Evolutionary conservation across 2,329 filamentous ascomycete genomes (phyloP).

Genomic region (Simplicillium sp.): DNA sequence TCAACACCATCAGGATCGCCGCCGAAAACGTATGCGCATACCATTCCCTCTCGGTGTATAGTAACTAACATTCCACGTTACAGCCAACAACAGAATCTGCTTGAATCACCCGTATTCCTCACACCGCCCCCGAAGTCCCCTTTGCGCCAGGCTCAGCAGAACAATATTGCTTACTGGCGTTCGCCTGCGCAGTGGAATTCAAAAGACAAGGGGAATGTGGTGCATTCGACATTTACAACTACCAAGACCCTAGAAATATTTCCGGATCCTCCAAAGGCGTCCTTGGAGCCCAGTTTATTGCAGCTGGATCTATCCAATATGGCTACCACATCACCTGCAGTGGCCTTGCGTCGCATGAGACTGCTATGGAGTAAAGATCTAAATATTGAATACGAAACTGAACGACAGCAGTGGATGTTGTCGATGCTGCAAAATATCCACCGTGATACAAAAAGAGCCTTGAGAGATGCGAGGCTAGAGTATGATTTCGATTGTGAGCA

Average conservation of each 20-base stretch:
- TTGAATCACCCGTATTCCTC: not conserved
- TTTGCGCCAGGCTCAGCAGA: conserved; percentile 3
- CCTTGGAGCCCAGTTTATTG: too few species aligned
- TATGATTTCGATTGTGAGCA: not conserved
- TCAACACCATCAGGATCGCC: conserved; percentile 18
- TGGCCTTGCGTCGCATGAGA: too few species aligned
- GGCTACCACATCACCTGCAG: too few species aligned
- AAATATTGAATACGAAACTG: too few species aligned
- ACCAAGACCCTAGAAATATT: too few species aligned
- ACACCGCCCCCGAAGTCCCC: conserved; percentile 9
- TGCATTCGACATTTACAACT: too few species aligned
- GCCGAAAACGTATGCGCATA: conserved; percentile 16
- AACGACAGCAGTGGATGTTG: too few species aligned
- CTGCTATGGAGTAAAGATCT: too few species aligned
- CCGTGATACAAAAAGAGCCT: not conserved
- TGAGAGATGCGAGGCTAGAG: too few species aligned
- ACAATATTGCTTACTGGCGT: conserved; percentile 7
- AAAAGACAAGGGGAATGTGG: too few species aligned
- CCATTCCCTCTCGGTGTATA: not conserved
- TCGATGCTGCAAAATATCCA: not conserved
- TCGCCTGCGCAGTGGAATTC: conserved; percentile 3
- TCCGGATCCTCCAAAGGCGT: too few species aligned
- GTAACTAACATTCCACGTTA: not conserved
- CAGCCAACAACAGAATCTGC: not conserved
- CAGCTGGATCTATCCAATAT: too few species aligned